Evolutionary conservation across 352 stramenopile species (phyloP), one percentile per base, ranked within the genome.

Genomic region (Globisporangium spinosum): DNA sequence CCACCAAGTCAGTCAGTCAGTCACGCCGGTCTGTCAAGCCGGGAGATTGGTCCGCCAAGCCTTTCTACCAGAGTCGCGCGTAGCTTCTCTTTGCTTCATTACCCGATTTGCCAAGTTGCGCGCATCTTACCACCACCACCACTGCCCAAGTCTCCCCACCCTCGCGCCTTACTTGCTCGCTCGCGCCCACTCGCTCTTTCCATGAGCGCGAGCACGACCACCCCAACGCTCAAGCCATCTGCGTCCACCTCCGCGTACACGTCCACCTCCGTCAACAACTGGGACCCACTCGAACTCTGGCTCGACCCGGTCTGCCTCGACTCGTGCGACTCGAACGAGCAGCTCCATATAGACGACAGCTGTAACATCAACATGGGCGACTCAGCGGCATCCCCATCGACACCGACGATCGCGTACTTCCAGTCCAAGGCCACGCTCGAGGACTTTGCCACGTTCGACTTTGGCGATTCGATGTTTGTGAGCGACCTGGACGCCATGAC

Each of bases 221-320:
- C 5, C 15, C 12, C 54, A 59, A 34, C 54, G 17, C 9, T 5
- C 53, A 6, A 58, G 53, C 25, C 35, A 13, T 34, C 35, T n/a
- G 25, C 22, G 17, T 35, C n/a, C 58, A 55, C 38, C 3, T 20
- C 23, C 58, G 27, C 34, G 35, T 22, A n/a, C 22, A 32, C 32
- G 6, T 23, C 35, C 23, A 51, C 34, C 2, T 53, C 32, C 58
- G 12, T 22, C 0, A 23, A 15, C 35, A 51, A 51, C 29, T 59
- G 47, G 61, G 29, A 58, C 8, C 27, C 61, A 17, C 47, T 59
- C 47, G 47, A 57, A 13, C 47, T 66, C 20, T 66, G 61, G 61
- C 13, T 57, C 45, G 61, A 64, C 58, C 32, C 35, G 22, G 43
- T 64, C n/a, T 55, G 22, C 5, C 35, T 64, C 58, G 58, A 64